A percentile compares a stretch with the other conserved stretches of the same genome.
These are phyloP conservation scores for Neltuma alba DNA, from an alignment of 306 rosid species.

Conservation along the genomic window DNA sequence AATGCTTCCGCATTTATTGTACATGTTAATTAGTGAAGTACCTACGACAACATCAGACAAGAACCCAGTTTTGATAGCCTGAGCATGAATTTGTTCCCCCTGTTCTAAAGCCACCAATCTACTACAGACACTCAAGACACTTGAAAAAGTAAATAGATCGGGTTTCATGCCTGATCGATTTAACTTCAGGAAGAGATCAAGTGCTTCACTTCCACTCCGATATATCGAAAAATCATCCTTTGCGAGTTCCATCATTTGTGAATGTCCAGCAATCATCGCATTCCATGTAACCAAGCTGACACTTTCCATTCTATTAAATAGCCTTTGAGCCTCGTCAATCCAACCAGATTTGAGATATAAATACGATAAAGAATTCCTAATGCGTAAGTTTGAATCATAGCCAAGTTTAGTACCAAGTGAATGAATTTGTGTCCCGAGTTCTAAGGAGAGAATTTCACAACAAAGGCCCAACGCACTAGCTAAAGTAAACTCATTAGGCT, in stretches of 20 bases:
- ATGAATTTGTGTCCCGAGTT: constrained; percentile 69
- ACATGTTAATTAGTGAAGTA: constrained; percentile 75
- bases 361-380: constrained; percentile 68
- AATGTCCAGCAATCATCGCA: constrained; percentile 82
- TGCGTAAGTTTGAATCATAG: constrained; percentile 49
- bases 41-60: constrained; percentile 71
- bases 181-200: constrained; percentile 56
- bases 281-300: constrained; percentile 79
- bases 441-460: constrained; percentile 53
- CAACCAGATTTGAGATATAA: constrained; percentile 75
- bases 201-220: constrained; percentile 68
- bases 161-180: constrained; percentile 65
- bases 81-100: constrained; percentile 88
- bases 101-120: constrained; percentile 69
- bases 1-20: constrained; percentile 80
- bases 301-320: constrained; percentile 59
- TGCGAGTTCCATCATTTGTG: constrained; percentile 67
- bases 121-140: constrained; percentile 75
- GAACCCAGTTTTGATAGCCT: constrained; percentile 68
- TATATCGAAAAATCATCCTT: constrained; percentile 61
- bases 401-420: constrained; percentile 64
- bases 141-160: constrained; percentile 78
- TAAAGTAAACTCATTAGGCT: constrained; percentile 79
- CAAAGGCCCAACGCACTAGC: constrained; percentile 74
- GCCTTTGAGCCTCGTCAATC: constrained; percentile 59